Percentiles rank a stretch among this genome's conserved stretches.
Evolutionary conservation across 371 early-diverging fungal species (phyloP).

Genomic region (Conidiobolus incongruus): DNA sequence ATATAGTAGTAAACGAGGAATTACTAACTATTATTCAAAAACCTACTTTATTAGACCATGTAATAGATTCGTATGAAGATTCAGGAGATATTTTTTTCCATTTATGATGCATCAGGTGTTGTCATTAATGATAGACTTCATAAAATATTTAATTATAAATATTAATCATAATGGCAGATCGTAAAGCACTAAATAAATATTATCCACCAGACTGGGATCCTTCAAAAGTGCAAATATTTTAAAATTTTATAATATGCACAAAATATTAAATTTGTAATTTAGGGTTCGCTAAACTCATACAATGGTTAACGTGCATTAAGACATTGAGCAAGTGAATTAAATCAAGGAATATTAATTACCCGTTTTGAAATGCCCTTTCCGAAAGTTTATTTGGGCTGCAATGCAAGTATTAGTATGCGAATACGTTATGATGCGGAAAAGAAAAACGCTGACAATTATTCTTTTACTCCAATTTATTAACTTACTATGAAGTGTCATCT

Average conservation of each 20-base stretch:
- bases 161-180: constrained; percentile 6
- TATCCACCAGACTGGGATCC: constrained; percentile 52
- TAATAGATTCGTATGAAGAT: no score
- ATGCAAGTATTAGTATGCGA: constrained; percentile 63
- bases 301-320: constrained; percentile 75
- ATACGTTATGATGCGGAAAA: constrained; percentile 89
- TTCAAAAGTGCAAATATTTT: constrained; percentile 18
- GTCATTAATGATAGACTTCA: no score
- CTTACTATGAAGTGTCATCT: constrained; percentile 86
- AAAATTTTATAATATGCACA: not conserved
- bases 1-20: no score
- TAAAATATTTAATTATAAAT: no score
- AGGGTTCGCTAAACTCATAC: constrained; percentile 63
- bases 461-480: constrained; percentile 61
- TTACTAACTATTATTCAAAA: no score
- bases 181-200: constrained; percentile 26
- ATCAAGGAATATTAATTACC: constrained; percentile 74
- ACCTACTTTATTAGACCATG: no score
- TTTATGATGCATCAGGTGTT: no score
- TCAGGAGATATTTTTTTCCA: no score
- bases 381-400: constrained; percentile 76
- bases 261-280: not conserved
- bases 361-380: constrained; percentile 79
- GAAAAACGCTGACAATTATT: constrained; percentile 73
- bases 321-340: constrained; percentile 66